phyloP scores from a whole-genome alignment of 2,329 filamentous ascomycete genomes.

The Fusarium continuum region DNA sequence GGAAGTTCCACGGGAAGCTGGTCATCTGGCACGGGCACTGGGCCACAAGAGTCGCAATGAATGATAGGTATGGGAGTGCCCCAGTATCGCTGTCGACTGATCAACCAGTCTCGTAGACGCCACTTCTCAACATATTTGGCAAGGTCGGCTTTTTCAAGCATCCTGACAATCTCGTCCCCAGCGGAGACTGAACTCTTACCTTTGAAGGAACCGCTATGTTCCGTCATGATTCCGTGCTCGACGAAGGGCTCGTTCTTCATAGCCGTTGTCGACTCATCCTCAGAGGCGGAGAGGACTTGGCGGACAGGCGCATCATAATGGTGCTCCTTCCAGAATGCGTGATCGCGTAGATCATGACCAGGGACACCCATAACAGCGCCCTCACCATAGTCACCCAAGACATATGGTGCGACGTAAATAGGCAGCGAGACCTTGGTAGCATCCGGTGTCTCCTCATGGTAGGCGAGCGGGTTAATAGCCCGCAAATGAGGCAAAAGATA shows the following conservation, averaged over 20 bases:
- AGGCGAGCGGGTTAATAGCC: conserved; percentile 72
- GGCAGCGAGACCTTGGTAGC: conserved; percentile 68
- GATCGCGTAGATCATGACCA: conserved; percentile 81
- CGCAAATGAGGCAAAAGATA: conserved; percentile 70
- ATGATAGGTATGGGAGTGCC: conserved; percentile 89
- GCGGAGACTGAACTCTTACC: conserved; percentile 71
- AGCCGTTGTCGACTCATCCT: conserved; percentile 57
- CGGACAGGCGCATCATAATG: conserved; percentile 67
- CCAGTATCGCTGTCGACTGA: conserved; percentile 94
- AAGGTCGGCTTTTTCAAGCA: conserved; percentile 64
- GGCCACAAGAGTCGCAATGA: conserved; percentile 79
- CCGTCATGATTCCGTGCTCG: conserved; percentile 73
- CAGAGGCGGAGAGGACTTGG: conserved; percentile 66
- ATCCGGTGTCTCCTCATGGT: conserved; percentile 60
- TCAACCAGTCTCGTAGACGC: conserved; percentile 87
- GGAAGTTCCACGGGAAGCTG: conserved; percentile 83
- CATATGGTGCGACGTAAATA: conserved; percentile 85
- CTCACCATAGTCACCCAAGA: conserved; percentile 84
- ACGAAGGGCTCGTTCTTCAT: conserved; percentile 65
- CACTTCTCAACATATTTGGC: conserved; percentile 75
- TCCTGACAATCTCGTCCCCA: conserved; percentile 65
- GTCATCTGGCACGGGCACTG: conserved; percentile 79
- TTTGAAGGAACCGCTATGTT: conserved; percentile 70
- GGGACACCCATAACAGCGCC: conserved; percentile 94
- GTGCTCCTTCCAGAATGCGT: conserved; percentile 82